These are phyloP conservation scores for Cyberlindnera maritima DNA, from an alignment of 805 yeast species.

Conservation along the genomic window DNA sequence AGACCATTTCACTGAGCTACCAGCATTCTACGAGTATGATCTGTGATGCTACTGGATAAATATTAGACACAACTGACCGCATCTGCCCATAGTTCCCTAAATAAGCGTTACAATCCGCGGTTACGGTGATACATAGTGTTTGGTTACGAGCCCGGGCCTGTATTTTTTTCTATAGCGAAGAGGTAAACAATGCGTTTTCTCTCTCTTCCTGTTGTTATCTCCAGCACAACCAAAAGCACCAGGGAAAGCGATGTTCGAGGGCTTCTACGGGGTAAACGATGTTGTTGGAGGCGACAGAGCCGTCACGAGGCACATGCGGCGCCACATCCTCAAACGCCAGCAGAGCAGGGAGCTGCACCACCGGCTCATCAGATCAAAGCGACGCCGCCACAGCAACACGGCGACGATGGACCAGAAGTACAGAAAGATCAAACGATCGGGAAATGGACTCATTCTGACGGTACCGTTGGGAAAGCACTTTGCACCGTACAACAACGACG, in stretches of 20 bases:
- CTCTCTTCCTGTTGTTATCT: neutral
- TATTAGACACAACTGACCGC: too few relatives aligned
- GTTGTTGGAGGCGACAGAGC: neutral
- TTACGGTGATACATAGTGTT: too few relatives aligned
- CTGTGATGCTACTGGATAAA: too few relatives aligned
- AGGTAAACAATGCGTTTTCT: too few relatives aligned
- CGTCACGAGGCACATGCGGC: neutral
- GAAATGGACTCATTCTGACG: neutral
- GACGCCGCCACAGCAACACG: neutral
- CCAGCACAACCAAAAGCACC: neutral
- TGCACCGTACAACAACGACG: neutral
- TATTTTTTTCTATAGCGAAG: too few relatives aligned
- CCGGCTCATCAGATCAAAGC: neutral
- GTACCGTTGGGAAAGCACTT: neutral
- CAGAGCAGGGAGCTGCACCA: neutral
- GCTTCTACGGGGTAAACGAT: neutral
- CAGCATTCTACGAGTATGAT: neutral
- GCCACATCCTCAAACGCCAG: neutral
- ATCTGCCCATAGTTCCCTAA: too few relatives aligned
- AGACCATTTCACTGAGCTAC: neutral
- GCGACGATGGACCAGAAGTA: neutral
- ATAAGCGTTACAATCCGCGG: too few relatives aligned
- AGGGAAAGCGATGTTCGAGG: neutral
- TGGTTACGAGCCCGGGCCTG: too few relatives aligned
- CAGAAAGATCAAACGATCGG: neutral